Evolutionary conservation across 768 basidiomycete genomes (phyloP).

Genomic region (Hygrophoropsis aurantiaca): DNA sequence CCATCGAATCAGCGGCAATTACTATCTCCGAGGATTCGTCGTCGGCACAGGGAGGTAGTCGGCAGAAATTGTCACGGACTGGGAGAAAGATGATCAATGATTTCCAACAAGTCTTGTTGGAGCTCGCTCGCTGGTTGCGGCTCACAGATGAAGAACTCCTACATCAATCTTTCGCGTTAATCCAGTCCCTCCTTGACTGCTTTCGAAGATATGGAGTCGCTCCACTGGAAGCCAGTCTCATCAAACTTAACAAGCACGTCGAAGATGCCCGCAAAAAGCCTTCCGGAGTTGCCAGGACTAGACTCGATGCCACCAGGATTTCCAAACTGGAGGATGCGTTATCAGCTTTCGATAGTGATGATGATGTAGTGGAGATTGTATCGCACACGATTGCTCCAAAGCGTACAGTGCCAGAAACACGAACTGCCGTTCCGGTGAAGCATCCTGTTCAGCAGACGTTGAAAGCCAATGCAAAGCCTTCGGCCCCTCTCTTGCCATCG

Average conservation of each 20-base stretch:
- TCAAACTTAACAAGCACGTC: slow-evolving; percentile 66
- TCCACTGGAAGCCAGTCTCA: slow-evolving; percentile 56
- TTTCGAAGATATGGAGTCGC: slow-evolving; percentile 63
- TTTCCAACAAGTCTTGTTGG: slow-evolving; percentile 76
- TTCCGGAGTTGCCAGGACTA: slow-evolving; percentile 46
- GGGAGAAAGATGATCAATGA: slow-evolving; percentile 76
- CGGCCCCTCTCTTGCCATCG: slow-evolving; percentile 11
- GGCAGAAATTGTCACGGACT: slow-evolving; percentile 51
- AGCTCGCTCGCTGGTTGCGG: slow-evolving; percentile 85
- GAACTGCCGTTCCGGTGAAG: slow-evolving; percentile 12
- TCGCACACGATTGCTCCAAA: slow-evolving; percentile 30
- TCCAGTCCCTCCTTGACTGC: slow-evolving; percentile 75
- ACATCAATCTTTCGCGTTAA: slow-evolving; percentile 82
- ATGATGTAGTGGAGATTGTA: slow-evolving; percentile 57
- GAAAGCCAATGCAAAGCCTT: slow-evolving; percentile 9
- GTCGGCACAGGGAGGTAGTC: slow-evolving; percentile 23
- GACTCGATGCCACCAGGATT: slow-evolving; percentile 55
- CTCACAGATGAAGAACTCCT: slow-evolving; percentile 91
- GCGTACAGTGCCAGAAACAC: slow-evolving; percentile 9
- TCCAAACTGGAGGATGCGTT: slow-evolving; percentile 67
- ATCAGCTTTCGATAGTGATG: slow-evolving; percentile 62
- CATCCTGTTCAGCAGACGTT: slow-evolving; percentile 21
- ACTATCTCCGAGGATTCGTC: slow-evolving; percentile 19
- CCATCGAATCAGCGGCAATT: slow-evolving; percentile 66
- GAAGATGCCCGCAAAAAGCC: slow-evolving; percentile 56